Base-by-base conservation (phyloP, 768 basidiomycete species). In the Rubroboletus pulcherrimus region DNA sequence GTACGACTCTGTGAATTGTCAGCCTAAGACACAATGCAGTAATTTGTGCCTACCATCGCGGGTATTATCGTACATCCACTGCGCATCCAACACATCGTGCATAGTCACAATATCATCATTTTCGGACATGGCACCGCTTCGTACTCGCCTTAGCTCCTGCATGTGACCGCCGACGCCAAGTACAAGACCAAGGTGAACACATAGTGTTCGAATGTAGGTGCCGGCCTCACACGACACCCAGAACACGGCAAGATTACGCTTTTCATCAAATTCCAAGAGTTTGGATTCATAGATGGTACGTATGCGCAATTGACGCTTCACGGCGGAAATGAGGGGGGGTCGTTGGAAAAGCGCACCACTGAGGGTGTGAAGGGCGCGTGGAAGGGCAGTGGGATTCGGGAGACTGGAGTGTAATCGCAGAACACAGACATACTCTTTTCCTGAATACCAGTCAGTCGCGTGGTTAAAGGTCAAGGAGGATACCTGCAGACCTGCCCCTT, bases 211-310 rank as follows among this genome's bases (percentile, higher is more conserved):
- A 63, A 91, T 91, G 61, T 91, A 91, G n/a, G 90, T 92, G 56
- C 97, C 97, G 37, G 97, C 97, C 71, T 99, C 97, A 71, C 97
- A 99, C 21, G 91, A 93, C 24, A 98, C 97, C 93, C 93, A 96
- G 78, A 98, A 99, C 19, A 99, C 95, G 39, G 84, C 93, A 51
- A 99, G 83, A 66, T 97, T 95, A 49, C 97, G 85, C 71, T 97
- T 91, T 69, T 98, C 94, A 71, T 99, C 97, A 63, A 93, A 98
- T 73, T 99, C 97, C 62, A 97, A 80, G 17, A 99, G 79, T 61
- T 91, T 97, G 45, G 93, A 95, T 69, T 96, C 89, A 72, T 99
- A 91, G 59, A 99, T 95, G 12, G 97, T 99, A 61, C 97, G 88
- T 63, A 99, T 89, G 60, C 97, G 91, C 34, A 99, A 81, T 74